Conservation (phyloP, 257 asterid species). For the Scutellaria barbata region DNA sequence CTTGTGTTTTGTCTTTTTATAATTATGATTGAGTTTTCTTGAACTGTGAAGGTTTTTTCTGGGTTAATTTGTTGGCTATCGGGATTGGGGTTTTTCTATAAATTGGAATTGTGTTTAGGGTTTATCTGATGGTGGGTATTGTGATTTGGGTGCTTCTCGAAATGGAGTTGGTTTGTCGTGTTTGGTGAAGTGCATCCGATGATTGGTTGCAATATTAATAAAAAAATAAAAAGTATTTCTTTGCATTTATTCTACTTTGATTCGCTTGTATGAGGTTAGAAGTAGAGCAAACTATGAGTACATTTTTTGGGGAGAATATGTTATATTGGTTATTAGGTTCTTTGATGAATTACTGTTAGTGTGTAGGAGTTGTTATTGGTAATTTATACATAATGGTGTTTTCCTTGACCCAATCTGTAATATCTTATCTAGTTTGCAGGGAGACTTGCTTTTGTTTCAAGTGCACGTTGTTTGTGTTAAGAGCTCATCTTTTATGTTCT, state of each 20-base stretch:
- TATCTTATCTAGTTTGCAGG: not conserved
- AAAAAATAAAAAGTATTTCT: not conserved
- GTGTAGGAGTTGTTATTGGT: slow-evolving; percentile 18
- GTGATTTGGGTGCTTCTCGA: not conserved
- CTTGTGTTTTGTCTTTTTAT: too few species aligned
- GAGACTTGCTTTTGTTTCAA: slow-evolving; percentile 1
- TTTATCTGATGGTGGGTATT: not conserved
- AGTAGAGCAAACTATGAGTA: not conserved
- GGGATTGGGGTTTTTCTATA: slow-evolving; percentile 1
- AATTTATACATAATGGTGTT: too few species aligned
- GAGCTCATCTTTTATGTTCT: slow-evolving; percentile 9
- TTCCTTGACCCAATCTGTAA: slow-evolving; percentile 3
- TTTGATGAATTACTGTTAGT: not conserved
- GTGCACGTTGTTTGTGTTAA: not conserved
- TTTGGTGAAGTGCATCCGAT: not conserved
- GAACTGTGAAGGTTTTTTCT: not conserved
- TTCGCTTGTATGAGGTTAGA: slow-evolving; percentile 19
- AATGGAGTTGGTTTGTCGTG: not conserved
- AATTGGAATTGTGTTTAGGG: not conserved
- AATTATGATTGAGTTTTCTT: not conserved
- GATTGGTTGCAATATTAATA: not conserved
- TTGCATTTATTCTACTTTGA: not conserved
- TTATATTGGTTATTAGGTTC: not conserved
- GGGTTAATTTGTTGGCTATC: not conserved
- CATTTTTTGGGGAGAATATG: not conserved